These are phyloP conservation scores for Alternaria brassicae DNA, from an alignment of 2,329 filamentous ascomycete species.

Conservation along the genomic window DNA sequence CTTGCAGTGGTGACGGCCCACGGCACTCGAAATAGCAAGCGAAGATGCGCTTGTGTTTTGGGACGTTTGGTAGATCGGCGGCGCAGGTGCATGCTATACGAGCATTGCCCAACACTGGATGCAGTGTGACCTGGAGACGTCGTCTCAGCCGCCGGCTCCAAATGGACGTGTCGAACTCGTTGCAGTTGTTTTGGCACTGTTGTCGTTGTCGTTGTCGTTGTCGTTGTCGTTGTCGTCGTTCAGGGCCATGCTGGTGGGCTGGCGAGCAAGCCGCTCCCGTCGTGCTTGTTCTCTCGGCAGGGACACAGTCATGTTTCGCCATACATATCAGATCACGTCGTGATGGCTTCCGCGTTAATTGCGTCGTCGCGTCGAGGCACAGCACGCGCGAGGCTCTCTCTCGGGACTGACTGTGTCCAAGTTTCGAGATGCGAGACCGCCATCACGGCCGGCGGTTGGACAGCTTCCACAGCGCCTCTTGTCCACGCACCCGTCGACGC, in stretches of 20 bases:
- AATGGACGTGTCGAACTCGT: not conserved
- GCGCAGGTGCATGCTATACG: constrained; percentile 27
- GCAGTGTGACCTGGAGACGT: not conserved
- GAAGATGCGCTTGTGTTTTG: constrained; percentile 35
- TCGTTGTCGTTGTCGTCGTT: too few species aligned
- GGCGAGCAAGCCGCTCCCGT: constrained; percentile 1
- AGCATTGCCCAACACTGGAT: too few species aligned
- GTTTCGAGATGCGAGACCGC: not conserved
- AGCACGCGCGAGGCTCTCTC: not conserved
- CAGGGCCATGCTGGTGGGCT: constrained; percentile 10
- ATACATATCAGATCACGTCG: not conserved
- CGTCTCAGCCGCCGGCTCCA: not conserved
- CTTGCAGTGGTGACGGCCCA: constrained; percentile 27
- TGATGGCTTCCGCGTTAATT: not conserved
- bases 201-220: not conserved
- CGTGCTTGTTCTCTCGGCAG: constrained; percentile 4
- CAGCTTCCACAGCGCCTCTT: not conserved
- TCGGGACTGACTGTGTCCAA: not conserved
- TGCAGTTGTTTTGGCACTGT: not conserved
- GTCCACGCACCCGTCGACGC: not conserved
- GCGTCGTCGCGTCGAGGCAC: not conserved
- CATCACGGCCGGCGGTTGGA: not conserved
- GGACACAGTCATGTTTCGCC: constrained; percentile 17
- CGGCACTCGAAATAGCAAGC: constrained; percentile 43
- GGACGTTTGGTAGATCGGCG: constrained; percentile 36